Conservation (phyloP, 2,329 filamentous ascomycete species). For the Neopestalotiopsis sp. region DNA sequence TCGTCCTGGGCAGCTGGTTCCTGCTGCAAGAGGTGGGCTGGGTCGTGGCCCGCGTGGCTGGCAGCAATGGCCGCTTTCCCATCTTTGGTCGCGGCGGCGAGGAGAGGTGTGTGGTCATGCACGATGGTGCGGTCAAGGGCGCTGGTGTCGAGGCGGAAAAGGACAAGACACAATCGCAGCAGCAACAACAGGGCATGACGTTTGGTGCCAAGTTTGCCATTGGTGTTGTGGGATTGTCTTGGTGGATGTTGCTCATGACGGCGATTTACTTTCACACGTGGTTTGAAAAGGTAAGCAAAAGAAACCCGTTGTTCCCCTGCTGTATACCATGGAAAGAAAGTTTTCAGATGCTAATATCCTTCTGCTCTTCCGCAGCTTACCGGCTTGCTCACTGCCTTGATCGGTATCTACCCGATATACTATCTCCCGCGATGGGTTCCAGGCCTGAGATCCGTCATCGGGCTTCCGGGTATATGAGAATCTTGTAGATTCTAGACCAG, state of each 20-base stretch:
- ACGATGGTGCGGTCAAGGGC: conserved; percentile 69
- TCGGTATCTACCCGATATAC: conserved; percentile 31
- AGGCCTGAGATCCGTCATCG: conserved; percentile 27
- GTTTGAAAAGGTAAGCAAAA: conserved; percentile 81
- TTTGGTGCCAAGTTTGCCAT: conserved; percentile 62
- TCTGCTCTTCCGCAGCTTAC: conserved; percentile 47
- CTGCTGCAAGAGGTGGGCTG: conserved; percentile 79
- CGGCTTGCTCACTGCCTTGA: conserved; percentile 39
- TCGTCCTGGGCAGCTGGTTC: conserved; percentile 84
- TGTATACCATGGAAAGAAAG: too few species aligned
- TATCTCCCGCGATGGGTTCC: conserved; percentile 32
- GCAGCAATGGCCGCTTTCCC: neutral
- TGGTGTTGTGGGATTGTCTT: conserved; percentile 71
- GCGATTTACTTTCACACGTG: conserved; percentile 98
- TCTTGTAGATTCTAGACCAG: neutral
- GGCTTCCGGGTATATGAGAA: conserved; percentile 32
- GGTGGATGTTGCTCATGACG: conserved; percentile 99
- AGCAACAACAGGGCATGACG: conserved; percentile 43
- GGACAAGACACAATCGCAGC: too few species aligned
- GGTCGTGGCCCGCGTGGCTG: conserved; percentile 52
- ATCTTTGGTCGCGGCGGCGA: conserved; percentile 54
- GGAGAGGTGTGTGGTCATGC: conserved; percentile 69
- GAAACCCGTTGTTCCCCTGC: too few species aligned
- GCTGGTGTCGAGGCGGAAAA: conserved; percentile 54
- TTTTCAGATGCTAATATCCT: too few species aligned